Percentiles rank a stretch among this genome's conserved stretches.
These are phyloP conservation scores for Canna indica DNA, from an alignment of 176 grass and related monocot genomes.

Conservation along the genomic window DNA sequence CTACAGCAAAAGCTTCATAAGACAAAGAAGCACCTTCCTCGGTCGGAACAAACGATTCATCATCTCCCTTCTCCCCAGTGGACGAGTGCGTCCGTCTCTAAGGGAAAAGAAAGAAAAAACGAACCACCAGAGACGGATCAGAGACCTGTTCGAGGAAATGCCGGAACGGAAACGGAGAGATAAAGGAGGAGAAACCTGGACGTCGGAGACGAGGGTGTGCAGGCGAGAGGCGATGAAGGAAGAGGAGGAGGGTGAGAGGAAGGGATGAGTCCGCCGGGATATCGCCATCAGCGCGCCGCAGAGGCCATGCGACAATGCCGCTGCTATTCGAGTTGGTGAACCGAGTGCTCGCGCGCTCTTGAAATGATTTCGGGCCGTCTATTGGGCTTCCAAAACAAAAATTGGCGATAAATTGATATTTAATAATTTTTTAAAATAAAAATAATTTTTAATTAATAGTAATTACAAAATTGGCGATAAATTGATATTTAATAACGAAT, in stretches of 20 bases:
- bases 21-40: too few relatives aligned
- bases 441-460: too few relatives aligned
- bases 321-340: too few relatives aligned
- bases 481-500: too few relatives aligned
- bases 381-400: too few relatives aligned
- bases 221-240: slow-evolving; percentile 27
- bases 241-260: not conserved
- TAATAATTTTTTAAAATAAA: too few relatives aligned
- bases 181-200: slow-evolving; percentile 28
- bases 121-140: not conserved
- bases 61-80: slow-evolving; percentile 1
- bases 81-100: slow-evolving; percentile 37
- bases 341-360: too few relatives aligned
- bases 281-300: slow-evolving; percentile 31
- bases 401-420: too few relatives aligned
- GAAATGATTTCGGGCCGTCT: too few relatives aligned
- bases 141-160: slow-evolving; percentile 39
- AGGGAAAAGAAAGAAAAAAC: not conserved
- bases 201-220: slow-evolving; percentile 17
- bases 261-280: slow-evolving; percentile 21
- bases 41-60: slow-evolving; percentile 9
- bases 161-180: not conserved
- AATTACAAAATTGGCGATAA: too few relatives aligned
- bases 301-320: not conserved
- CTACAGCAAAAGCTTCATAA: not conserved